Percentiles rank a stretch among this genome's conserved stretches.
Conservation (phyloP, 805 yeast species). For the Teunomyces aglyptinius region DNA sequence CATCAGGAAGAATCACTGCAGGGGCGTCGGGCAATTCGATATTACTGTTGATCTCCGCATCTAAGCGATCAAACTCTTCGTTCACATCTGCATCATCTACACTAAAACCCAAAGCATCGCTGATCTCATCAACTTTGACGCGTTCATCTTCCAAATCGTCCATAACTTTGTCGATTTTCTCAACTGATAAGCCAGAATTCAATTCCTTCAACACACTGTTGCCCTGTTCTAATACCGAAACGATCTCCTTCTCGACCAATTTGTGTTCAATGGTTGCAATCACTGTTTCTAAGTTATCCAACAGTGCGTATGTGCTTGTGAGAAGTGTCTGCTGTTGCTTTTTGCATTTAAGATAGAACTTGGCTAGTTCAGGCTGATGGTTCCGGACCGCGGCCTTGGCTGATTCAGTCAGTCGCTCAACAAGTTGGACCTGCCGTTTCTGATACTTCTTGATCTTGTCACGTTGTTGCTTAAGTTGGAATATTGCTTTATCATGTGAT, state of each 20-base stretch:
- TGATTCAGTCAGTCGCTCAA: conserved; percentile 58
- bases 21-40: conserved; percentile 10
- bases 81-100: conserved; percentile 63
- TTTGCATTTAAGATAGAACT: conserved; percentile 67
- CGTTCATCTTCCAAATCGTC: conserved; percentile 84
- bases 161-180: conserved; percentile 75
- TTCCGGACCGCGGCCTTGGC: conserved; percentile 55
- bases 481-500: conserved; percentile 79
- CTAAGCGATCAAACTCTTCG: conserved; percentile 54
- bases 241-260: conserved; percentile 78
- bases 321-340: conserved; percentile 81
- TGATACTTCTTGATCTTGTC: conserved; percentile 80
- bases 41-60: conserved; percentile 39
- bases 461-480: conserved; percentile 83
- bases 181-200: conserved; percentile 74
- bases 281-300: conserved; percentile 75
- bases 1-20: conserved; percentile 12
- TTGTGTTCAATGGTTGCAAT: conserved; percentile 85
- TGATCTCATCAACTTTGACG: conserved; percentile 72
- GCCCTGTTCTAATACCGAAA: conserved; percentile 79
- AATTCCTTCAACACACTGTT: conserved; percentile 70
- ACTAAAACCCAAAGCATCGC: conserved; percentile 47
- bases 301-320: conserved; percentile 69
- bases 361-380: conserved; percentile 60
- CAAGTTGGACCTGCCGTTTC: conserved; percentile 52